Percentiles rank a stretch among this genome's conserved stretches.
Conservation (phyloP, 2,329 filamentous ascomycete genomes). For the Botrytis deweyae region DNA sequence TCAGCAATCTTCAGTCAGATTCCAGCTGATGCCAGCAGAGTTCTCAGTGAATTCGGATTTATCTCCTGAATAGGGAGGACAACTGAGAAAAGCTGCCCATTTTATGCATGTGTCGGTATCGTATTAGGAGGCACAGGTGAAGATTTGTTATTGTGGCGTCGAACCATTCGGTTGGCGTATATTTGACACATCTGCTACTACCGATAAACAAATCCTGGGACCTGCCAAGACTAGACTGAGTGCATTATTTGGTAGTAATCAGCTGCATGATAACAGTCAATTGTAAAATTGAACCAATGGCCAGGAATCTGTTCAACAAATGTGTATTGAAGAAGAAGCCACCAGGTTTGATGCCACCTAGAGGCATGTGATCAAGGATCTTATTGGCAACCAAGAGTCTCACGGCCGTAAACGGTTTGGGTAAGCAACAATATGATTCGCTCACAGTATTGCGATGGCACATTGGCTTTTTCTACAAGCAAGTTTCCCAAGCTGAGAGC, state of each 20-base stretch:
- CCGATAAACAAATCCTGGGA: not conserved
- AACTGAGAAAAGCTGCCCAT: not conserved
- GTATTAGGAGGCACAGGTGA: not conserved
- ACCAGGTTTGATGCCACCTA: not conserved
- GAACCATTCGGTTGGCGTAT: not conserved
- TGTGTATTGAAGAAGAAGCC: not conserved
- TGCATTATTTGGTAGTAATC: not conserved
- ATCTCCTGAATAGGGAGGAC: conserved; percentile 1
- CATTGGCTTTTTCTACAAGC: not conserved
- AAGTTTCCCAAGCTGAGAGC: not conserved
- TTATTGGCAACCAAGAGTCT: not conserved
- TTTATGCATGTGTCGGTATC: not conserved
- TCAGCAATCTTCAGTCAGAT: conserved; percentile 28
- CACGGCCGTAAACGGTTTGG: not conserved
- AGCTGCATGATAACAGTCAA: not conserved
- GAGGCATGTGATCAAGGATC: not conserved
- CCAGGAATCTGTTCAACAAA: not conserved
- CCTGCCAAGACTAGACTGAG: not conserved
- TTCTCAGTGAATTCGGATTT: not conserved
- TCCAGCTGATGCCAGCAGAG: conserved; percentile 28
- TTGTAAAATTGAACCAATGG: not conserved
- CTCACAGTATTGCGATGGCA: not conserved
- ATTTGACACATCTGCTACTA: not conserved
- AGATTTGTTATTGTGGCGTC: not conserved
- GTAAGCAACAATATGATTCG: not conserved